Conservation (phyloP, 208 protist genomes). For the Naegleria lovaniensis region DNA sequence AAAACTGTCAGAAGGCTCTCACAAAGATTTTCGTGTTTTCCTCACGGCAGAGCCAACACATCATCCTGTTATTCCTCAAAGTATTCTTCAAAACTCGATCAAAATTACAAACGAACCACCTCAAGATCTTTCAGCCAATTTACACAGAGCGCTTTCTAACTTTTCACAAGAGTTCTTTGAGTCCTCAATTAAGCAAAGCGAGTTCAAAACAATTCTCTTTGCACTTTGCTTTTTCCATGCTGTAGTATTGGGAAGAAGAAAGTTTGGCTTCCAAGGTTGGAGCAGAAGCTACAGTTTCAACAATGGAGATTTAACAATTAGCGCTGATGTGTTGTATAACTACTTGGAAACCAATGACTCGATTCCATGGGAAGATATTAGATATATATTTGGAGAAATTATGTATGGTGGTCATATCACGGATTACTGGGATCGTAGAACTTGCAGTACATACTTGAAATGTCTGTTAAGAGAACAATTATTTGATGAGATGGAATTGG, state of each 20-base stretch:
- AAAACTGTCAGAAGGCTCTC: slow-evolving; percentile 40
- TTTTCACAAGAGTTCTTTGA: slow-evolving; percentile 67
- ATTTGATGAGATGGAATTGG: slow-evolving; percentile 54
- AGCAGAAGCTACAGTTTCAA: slow-evolving; percentile 68
- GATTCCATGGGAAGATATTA: slow-evolving; percentile 73
- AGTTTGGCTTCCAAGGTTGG: slow-evolving; percentile 68
- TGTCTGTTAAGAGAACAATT: slow-evolving; percentile 44
- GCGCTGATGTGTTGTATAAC: slow-evolving; percentile 59
- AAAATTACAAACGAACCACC: slow-evolving; percentile 95
- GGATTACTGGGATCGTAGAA: slow-evolving; percentile 65
- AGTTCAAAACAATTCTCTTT: slow-evolving; percentile 67
- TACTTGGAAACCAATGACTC: slow-evolving; percentile 62
- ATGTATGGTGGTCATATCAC: slow-evolving; percentile 82
- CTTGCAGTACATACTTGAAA: slow-evolving; percentile 58
- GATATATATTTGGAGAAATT: slow-evolving; percentile 80
- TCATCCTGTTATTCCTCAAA: slow-evolving; percentile 51
- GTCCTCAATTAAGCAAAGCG: slow-evolving; percentile 51
- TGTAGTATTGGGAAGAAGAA: slow-evolving; percentile 60
- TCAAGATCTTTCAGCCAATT: slow-evolving; percentile 59
- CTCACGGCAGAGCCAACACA: slow-evolving; percentile 63
- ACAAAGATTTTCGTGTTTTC: slow-evolving; percentile 68
- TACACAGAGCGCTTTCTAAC: slow-evolving; percentile 55
- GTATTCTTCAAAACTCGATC: slow-evolving; percentile 66
- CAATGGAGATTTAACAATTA: slow-evolving; percentile 64
- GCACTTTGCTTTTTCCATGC: slow-evolving; percentile 71